phyloP scores from a whole-genome alignment of 139 green algal species.

The Micractinium conductrix region DNA sequence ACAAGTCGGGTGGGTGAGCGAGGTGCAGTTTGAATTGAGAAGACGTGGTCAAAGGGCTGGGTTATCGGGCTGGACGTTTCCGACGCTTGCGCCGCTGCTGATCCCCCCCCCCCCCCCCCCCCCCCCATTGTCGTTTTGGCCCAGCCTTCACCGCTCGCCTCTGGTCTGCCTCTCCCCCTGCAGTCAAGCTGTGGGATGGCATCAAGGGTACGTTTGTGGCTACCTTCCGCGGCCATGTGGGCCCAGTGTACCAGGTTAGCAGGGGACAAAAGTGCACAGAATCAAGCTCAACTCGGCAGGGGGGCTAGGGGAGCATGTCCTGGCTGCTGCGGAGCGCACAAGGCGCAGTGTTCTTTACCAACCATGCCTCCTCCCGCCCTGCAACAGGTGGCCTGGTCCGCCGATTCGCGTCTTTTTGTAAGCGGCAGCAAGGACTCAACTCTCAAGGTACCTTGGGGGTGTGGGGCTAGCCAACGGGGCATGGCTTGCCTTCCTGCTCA shows the following conservation, averaged over 20 bases:
- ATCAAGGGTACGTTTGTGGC: slow-evolving; percentile 90
- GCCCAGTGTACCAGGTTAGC: slow-evolving; percentile 96
- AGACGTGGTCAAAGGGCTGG: not conserved
- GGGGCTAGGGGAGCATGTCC: not conserved
- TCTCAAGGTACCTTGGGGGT: slow-evolving; percentile 96
- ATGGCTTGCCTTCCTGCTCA: no score
- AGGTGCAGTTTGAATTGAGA: not conserved
- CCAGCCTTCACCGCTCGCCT: not conserved
- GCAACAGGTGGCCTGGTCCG: slow-evolving; percentile 86
- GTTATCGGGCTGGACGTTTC: not conserved
- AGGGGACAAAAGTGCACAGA: no score
- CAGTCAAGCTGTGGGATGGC: slow-evolving; percentile 97
- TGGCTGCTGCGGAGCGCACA: no score
- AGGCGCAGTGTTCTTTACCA: no score
- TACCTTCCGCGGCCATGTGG: slow-evolving; percentile 93
- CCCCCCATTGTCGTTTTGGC: not conserved
- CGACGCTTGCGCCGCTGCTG: not conserved
- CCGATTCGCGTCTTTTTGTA: slow-evolving; percentile 91
- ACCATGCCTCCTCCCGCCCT: not conserved
- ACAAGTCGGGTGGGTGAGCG: slow-evolving; percentile 77
- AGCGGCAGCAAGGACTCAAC: slow-evolving; percentile 96
- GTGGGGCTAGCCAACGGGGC: no score
- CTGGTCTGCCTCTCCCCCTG: not conserved
- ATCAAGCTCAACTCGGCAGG: no score
- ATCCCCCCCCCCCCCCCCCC: no score